Evolutionary conservation across 495 filamentous ascomycete species (phyloP), one percentile per base, ranked within the genome.

Genomic region (Aspergillus bertholletiae): DNA sequence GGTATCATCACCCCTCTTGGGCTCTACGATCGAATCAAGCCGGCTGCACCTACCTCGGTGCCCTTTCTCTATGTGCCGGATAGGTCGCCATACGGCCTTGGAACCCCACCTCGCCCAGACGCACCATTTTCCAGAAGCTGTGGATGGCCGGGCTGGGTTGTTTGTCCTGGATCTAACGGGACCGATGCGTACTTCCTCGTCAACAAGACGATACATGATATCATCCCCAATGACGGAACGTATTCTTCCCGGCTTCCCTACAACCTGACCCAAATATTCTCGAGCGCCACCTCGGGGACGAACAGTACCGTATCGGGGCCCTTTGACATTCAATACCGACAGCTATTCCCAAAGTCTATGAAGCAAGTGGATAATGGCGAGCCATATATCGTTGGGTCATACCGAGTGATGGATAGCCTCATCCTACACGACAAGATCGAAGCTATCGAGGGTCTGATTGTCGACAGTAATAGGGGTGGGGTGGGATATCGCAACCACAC

Each of bases 241-340:
- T n/a, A n/a, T n/a, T n/a, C n/a, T n/a, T n/a, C n/a, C n/a, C n/a
- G n/a, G n/a, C n/a, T n/a, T n/a, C n/a, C n/a, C n/a, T n/a, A n/a
- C n/a, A n/a, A n/a, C n/a, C n/a, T n/a, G n/a, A n/a, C n/a, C n/a
- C n/a, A n/a, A n/a, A n/a, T n/a, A n/a, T n/a, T n/a, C n/a, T n/a
- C n/a, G n/a, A n/a, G n/a, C n/a, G n/a, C n/a, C n/a, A n/a, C n/a
- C n/a, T n/a, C n/a, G n/a, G n/a, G n/a, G n/a, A n/a, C n/a, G n/a
- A n/a, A n/a, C n/a, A n/a, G n/a, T n/a, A n/a, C n/a, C n/a, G n/a
- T n/a, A n/a, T n/a, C n/a, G n/a, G n/a, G n/a, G n/a, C n/a, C n/a
- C n/a, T n/a, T 74, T 49, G 73, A 77, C 46, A 74, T 76, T 22
- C 63, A 75, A 51, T 73, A 61, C 48, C 56, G n/a, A 62, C 56